Evolutionary conservation across 768 basidiomycete species (phyloP), one percentile per base, ranked within the genome.

Genomic region (Ephemerocybe angulata): DNA sequence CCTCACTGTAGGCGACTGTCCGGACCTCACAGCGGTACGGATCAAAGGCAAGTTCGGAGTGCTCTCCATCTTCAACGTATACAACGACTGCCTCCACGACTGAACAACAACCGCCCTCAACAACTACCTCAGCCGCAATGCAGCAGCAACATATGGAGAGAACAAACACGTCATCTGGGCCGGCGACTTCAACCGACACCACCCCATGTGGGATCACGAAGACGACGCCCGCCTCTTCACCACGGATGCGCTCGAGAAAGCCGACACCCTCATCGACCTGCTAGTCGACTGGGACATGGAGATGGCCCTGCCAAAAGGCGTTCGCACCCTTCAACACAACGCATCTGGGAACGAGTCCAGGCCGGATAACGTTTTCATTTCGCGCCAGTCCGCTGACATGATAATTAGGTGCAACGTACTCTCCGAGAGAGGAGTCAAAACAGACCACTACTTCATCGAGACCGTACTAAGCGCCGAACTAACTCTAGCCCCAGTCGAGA

Each of bases 311-410:
- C 73, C 69, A 0, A 57, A 61, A 17, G 64, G 63, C 0, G 42
- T 55, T 1, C 75, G 73, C 0, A 83, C 74, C 0, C 65, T 81
- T 0, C 24, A 69, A 12, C 61, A 68, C 0, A 31, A 33, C 0
- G 40, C 25, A 1, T 66, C 74, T 0, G 68, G 70, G 15, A 74
- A 73, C 46, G 65, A 59, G 24, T 72, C 76, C 1, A 50, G 74
- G 5, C 69, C 70, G 1, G 77, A 81, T 63, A 81, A 82, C 50
- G 72, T 81, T 0, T 81, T 74, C 56, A 55, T 59, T 28, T 59
- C 70, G 6, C 33, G 44, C 0, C 28, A 54, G 0, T 31, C 70
- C 0, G 7, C 47, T 0, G 55, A 64, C 1, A 11, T 25, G 1
- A 37, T 76, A 1, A 55, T 68, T 8, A 15, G 37, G 10, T 80